These are phyloP conservation scores for Pseudogymnoascus sp. DNA, from an alignment of 2,329 filamentous ascomycete genomes.

Conservation along the genomic window DNA sequence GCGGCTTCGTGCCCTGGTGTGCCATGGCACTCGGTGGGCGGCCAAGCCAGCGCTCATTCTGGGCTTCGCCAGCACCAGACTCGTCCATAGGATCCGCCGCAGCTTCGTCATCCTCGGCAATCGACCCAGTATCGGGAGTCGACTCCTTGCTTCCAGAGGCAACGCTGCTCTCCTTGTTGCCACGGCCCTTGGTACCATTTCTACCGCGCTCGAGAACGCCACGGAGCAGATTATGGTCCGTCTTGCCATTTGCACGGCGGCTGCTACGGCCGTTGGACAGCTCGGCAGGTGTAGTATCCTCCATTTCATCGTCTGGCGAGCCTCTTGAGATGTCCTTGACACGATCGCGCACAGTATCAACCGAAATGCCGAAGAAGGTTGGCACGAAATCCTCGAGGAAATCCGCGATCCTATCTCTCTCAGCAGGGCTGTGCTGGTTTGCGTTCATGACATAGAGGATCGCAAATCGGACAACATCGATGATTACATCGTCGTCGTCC, in stretches of 20 bases:
- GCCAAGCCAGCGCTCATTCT: slow-evolving; percentile 58
- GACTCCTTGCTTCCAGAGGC: slow-evolving; percentile 76
- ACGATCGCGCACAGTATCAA: slow-evolving; percentile 58
- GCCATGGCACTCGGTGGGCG: slow-evolving; percentile 49
- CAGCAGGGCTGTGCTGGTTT: slow-evolving; percentile 60
- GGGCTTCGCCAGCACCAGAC: slow-evolving; percentile 49
- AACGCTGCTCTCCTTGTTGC: slow-evolving; percentile 72
- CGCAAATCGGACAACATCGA: slow-evolving; percentile 55
- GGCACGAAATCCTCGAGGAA: slow-evolving; percentile 73
- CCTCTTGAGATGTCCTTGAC: slow-evolving; percentile 62
- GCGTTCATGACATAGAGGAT: slow-evolving; percentile 59
- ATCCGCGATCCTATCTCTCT: slow-evolving; percentile 64
- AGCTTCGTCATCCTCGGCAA: slow-evolving; percentile 66
- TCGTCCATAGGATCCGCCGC: slow-evolving; percentile 47
- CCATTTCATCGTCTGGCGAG: slow-evolving; percentile 68
- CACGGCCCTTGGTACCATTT: slow-evolving; percentile 60
- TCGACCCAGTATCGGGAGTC: slow-evolving; percentile 74
- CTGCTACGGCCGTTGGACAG: slow-evolving; percentile 59
- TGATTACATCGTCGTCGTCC: slow-evolving; percentile 58
- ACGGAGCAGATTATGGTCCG: slow-evolving; percentile 68
- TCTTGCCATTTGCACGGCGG: slow-evolving; percentile 58
- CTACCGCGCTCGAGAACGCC: slow-evolving; percentile 74
- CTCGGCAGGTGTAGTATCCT: slow-evolving; percentile 61
- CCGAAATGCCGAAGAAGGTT: slow-evolving; percentile 66
- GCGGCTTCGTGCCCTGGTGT: slow-evolving; percentile 44